phyloP scores from a whole-genome alignment of 352 stramenopile species.

The Pythium aphanidermatum region DNA sequence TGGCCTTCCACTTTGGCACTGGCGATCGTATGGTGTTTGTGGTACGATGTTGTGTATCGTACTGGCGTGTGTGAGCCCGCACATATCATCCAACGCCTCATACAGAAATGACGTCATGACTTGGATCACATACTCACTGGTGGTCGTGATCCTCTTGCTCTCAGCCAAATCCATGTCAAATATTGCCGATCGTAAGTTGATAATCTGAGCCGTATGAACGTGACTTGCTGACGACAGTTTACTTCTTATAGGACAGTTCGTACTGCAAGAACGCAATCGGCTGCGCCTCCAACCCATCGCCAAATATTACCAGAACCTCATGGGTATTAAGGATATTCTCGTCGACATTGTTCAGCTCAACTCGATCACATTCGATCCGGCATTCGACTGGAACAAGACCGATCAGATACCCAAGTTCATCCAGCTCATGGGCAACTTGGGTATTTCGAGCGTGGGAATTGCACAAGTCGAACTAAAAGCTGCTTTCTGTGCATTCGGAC shows the following conservation, averaged over 20 bases:
- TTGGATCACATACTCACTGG: conserved; percentile 30
- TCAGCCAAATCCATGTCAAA: conserved; percentile 30
- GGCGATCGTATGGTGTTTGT: conserved; percentile 26
- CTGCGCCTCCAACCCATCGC: conserved; percentile 36
- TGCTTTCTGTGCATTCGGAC: conserved; percentile 16
- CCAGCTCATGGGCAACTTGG: conserved; percentile 29
- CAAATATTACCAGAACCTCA: conserved; percentile 46
- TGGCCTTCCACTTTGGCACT: conserved; percentile 42
- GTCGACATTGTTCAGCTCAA: conserved; percentile 60
- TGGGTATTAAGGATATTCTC: conserved; percentile 31
- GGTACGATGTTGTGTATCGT: conserved; percentile 21
- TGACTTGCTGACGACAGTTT: background rate
- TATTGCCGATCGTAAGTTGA: conserved; percentile 29
- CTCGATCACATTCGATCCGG: conserved; percentile 45
- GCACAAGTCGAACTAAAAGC: conserved; percentile 33
- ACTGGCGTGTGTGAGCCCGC: conserved; percentile 13
- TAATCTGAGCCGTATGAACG: background rate
- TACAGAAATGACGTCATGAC: conserved; percentile 33
- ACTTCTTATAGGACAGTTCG: conserved; percentile 35
- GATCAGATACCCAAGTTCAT: conserved; percentile 41
- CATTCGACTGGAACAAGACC: conserved; percentile 42
- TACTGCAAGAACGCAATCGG: conserved; percentile 41
- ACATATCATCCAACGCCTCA: background rate
- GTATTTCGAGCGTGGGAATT: conserved; percentile 35
- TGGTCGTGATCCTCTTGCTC: conserved; percentile 27